Percentiles rank a stretch among this genome's conserved stretches.
Conservation (phyloP, 1,139 yeast species). For the Hyphopichia pseudoburtonii region DNA sequence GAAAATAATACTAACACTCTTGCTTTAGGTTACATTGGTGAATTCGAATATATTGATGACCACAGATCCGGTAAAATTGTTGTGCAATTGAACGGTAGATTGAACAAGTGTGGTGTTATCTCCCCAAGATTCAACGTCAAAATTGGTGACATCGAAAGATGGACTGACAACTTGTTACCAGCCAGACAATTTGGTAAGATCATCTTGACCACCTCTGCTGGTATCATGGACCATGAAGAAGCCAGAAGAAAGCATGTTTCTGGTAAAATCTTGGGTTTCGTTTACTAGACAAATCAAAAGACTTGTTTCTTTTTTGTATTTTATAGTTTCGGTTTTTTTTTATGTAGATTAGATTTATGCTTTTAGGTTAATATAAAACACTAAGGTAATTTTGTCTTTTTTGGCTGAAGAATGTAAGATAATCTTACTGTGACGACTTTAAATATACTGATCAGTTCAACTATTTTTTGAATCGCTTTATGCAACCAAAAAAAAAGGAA, state of each 20-base stretch:
- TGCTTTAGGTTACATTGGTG: constrained; percentile 80
- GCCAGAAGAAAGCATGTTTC: constrained; percentile 99
- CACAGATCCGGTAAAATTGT: constrained; percentile 99
- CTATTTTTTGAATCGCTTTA: background rate
- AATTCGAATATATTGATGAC: constrained; percentile 97
- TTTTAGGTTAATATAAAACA: no score
- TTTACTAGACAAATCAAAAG: constrained; percentile 53
- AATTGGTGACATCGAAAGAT: constrained; percentile 90
- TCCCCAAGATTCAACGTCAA: constrained; percentile 97
- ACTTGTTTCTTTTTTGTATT: background rate
- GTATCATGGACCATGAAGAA: constrained; percentile 99
- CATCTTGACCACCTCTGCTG: constrained; percentile 97
- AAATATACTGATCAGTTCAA: background rate
- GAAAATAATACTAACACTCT: constrained; percentile 2
- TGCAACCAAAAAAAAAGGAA: background rate
- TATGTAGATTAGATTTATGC: background rate
- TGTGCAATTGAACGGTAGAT: constrained; percentile 95
- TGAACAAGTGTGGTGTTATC: constrained; percentile 98
- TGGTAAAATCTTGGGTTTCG: constrained; percentile 96
- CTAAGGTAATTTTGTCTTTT: no score
- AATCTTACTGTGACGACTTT: no score
- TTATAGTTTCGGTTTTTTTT: background rate
- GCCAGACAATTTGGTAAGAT: constrained; percentile 99
- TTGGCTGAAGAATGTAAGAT: no score
- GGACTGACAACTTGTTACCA: constrained; percentile 97